A percentile compares a stretch with the other conserved stretches of the same genome.
Evolutionary conservation across 805 yeast genomes (phyloP).

Genomic region (Yamadazyma laniorum): DNA sequence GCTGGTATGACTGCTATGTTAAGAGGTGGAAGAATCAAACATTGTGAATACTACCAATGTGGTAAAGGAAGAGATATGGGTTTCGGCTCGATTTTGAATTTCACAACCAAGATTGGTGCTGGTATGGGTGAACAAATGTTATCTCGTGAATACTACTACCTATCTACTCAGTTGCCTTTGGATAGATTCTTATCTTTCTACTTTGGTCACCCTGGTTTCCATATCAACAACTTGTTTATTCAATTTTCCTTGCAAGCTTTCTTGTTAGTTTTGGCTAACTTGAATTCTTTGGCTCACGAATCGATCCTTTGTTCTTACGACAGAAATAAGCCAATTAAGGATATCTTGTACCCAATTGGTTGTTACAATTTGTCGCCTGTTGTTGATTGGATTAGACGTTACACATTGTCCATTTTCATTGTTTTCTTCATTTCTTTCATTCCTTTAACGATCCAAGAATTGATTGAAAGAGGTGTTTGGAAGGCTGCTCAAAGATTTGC

Average conservation of each 20-base stretch:
- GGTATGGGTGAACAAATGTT: slow-evolving; percentile 90
- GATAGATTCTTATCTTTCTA: slow-evolving; percentile 78
- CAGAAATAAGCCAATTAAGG: slow-evolving; percentile 57
- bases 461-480: slow-evolving; percentile 74
- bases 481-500: slow-evolving; percentile 60
- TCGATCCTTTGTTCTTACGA: slow-evolving; percentile 62
- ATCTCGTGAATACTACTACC: slow-evolving; percentile 76
- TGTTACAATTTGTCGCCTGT: slow-evolving; percentile 70
- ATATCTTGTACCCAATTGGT: slow-evolving; percentile 62
- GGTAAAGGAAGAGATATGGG: slow-evolving; percentile 88
- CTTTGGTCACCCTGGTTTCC: slow-evolving; percentile 87
- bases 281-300: slow-evolving; percentile 62
- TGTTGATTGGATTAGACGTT: slow-evolving; percentile 71
- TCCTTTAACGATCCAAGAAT: slow-evolving; percentile 74
- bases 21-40: slow-evolving; percentile 82
- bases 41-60: slow-evolving; percentile 80
- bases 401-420: slow-evolving; percentile 68
- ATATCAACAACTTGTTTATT: slow-evolving; percentile 73
- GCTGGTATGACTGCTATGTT: slow-evolving; percentile 80
- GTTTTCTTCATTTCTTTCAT: slow-evolving; percentile 74
- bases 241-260: slow-evolving; percentile 56
- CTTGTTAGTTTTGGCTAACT: slow-evolving; percentile 59
- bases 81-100: slow-evolving; percentile 76
- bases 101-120: slow-evolving; percentile 82
- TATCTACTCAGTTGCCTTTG: slow-evolving; percentile 73